Percentiles rank a stretch among this genome's conserved stretches.
These are phyloP conservation scores for Atractiella rhizophila DNA, from an alignment of 768 basidiomycete genomes.

Conservation along the genomic window DNA sequence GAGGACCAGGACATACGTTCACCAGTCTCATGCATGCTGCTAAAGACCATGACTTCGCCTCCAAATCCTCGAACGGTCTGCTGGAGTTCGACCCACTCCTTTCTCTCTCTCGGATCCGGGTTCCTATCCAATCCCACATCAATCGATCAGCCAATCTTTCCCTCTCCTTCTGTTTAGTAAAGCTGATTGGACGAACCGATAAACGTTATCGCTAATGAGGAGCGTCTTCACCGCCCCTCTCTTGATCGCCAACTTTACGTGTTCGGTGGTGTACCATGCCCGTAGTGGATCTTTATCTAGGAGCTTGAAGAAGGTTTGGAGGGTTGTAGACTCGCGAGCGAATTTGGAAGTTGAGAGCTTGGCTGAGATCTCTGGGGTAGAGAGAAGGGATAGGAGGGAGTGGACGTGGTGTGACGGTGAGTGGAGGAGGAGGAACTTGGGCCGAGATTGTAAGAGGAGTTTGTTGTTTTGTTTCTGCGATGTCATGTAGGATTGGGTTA, in stretches of 20 bases:
- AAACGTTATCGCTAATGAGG: conserved; percentile 80
- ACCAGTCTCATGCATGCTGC: conserved; percentile 97
- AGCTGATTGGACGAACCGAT: conserved; percentile 48
- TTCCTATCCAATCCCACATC: too few relatives aligned
- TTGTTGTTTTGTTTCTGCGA: conserved; percentile 46
- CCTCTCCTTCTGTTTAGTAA: background rate
- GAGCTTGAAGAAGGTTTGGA: conserved; percentile 97
- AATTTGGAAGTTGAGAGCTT: conserved; percentile 89
- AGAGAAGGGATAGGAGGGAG: conserved; percentile 72
- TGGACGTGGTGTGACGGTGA: conserved; percentile 84
- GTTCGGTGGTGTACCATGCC: conserved; percentile 95
- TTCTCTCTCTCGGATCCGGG: too few relatives aligned
- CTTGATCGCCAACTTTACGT: conserved; percentile 72
- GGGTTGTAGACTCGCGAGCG: conserved; percentile 66
- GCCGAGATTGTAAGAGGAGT: conserved; percentile 42
- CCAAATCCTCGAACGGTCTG: conserved; percentile 70
- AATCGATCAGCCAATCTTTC: too few relatives aligned
- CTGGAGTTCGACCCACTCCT: conserved; percentile 60
- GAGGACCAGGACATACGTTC: conserved; percentile 42
- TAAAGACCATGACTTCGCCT: conserved; percentile 86
- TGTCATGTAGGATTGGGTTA: background rate
- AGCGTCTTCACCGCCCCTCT: conserved; percentile 82
- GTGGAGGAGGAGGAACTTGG: conserved; percentile 75
- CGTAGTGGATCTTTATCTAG: conserved; percentile 76
- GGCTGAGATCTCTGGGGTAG: conserved; percentile 61